These are phyloP conservation scores for Parascedosporium putredinis DNA, from an alignment of 2,329 filamentous ascomycete species.

Conservation along the genomic window DNA sequence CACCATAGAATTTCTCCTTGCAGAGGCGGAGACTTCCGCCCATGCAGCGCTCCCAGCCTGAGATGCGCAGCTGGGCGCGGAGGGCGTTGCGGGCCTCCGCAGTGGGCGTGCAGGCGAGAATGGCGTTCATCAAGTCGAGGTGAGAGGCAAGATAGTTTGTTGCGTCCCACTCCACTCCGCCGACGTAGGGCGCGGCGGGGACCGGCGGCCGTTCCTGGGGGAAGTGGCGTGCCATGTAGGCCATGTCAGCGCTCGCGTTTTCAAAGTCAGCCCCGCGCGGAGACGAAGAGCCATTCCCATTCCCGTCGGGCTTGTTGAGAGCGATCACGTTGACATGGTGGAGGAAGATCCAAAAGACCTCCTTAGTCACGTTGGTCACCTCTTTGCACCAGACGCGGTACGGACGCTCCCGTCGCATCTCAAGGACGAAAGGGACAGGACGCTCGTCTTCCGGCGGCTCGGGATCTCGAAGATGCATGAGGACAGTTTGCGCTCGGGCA, in stretches of 20 bases:
- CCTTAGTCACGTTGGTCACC: conserved; percentile 83
- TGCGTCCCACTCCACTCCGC: conserved; percentile 96
- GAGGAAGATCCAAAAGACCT: conserved; percentile 98
- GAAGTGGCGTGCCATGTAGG: conserved; percentile 63
- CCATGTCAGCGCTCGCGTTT: conserved; percentile 9
- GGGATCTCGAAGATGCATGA: conserved; percentile 72
- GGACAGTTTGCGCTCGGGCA: conserved; percentile 59
- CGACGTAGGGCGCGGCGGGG: conserved; percentile 88
- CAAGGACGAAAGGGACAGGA: conserved; percentile 75
- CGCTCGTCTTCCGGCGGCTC: conserved; percentile 63
- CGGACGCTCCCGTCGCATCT: conserved; percentile 77
- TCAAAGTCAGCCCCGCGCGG: conserved; percentile 18
- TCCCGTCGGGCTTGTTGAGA: conserved; percentile 30
- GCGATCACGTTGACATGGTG: conserved; percentile 86
- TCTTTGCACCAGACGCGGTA: conserved; percentile 95
- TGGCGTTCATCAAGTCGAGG: conserved; percentile 83
- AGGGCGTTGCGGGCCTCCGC: conserved; percentile 62
- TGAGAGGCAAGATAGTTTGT: conserved; percentile 93
- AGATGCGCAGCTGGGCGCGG: conserved; percentile 67
- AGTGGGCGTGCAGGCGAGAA: conserved; percentile 71
- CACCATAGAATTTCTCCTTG: conserved; percentile 95
- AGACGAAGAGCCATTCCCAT: conserved; percentile 8
- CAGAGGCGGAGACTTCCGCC: conserved; percentile 76
- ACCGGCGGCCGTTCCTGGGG: conserved; percentile 81
- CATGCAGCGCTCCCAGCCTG: conserved; percentile 85